Percentiles rank a stretch among this genome's conserved stretches.
Conservation (phyloP, 805 yeast genomes). For the Ogataea haglerorum region DNA sequence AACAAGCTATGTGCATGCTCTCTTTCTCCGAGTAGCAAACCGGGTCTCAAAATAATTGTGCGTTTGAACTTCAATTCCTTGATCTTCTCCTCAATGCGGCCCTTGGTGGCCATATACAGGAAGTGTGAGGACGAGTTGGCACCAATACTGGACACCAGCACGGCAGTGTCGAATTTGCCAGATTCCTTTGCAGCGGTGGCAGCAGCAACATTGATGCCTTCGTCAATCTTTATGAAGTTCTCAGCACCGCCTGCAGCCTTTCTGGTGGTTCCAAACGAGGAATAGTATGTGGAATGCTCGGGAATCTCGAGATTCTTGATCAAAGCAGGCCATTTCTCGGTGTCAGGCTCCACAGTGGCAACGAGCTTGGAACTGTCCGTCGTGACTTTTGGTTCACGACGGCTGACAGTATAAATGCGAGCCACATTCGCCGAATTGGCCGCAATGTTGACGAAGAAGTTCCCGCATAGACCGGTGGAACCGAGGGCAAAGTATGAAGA, state of each 20-base stretch:
- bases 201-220: constrained; percentile 62
- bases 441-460: constrained; percentile 47
- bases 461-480: constrained; percentile 77
- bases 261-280: constrained; percentile 74
- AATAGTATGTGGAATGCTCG: constrained; percentile 45
- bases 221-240: constrained; percentile 67
- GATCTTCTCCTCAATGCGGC: constrained; percentile 69
- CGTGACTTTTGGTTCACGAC: constrained; percentile 40
- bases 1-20: constrained; percentile 38
- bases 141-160: constrained; percentile 65
- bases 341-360: constrained; percentile 44
- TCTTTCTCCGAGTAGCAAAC: constrained; percentile 65
- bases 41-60: constrained; percentile 77
- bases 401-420: constrained; percentile 46
- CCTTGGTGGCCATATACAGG: constrained; percentile 66
- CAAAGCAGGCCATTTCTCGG: constrained; percentile 47
- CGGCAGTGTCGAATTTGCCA: constrained; percentile 60
- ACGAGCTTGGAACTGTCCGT: constrained; percentile 10
- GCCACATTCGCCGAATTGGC: constrained; percentile 34
- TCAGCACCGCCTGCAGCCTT: constrained; percentile 71
- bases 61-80: constrained; percentile 60
- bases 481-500: constrained; percentile 47
- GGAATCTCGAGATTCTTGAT: constrained; percentile 32
- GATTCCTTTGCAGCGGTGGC: constrained; percentile 72
- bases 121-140: constrained; percentile 57